Evolutionary conservation across 2,329 filamentous ascomycete genomes (phyloP), one percentile per base, ranked within the genome.

Genomic region (Mariannaea sp.): DNA sequence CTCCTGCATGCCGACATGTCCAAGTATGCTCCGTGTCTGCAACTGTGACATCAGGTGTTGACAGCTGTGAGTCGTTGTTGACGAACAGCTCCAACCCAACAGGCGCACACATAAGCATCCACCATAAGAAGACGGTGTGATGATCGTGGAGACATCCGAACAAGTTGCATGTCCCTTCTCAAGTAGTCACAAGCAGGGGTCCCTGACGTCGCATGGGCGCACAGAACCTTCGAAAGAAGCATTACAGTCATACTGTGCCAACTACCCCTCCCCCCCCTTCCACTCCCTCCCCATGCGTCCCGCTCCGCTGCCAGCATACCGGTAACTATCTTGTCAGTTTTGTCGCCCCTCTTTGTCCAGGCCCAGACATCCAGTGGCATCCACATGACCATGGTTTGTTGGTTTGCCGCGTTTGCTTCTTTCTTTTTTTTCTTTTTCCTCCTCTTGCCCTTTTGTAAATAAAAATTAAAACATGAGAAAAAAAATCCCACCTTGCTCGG

Each of bases 151-250:
- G 9, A 32, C 13, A 8, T 24, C 22, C 22, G 40, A 22, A 40
- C 30, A n/a, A n/a, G n/a, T n/a, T n/a, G n/a, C n/a, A n/a, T n/a
- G n/a, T n/a, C n/a, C n/a, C n/a, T n/a, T n/a, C n/a, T n/a, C n/a
- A n/a, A n/a, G n/a, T n/a, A n/a, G 32, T 24, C 29, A 16, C 42
- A 12, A 24, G 20, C 36, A 52, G 29, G 42, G 42, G 33, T 20
- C 29, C 32, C 26, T 27, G 35, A 35, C 36, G 42, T 44, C 41
- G 27, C 43, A 22, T 41, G 39, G 43, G 38, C 36, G 44, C 32
- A 48, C 44, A 53, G 51, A 53, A 53, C 51, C 45, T 53, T 53
- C 51, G 44, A 53, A 53, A 49, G 51, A 53, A 53, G 45, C 51
- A 42, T 41, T 24, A 35, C 26, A 19, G 22, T 19, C n/a, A 30